Evolutionary conservation across 176 grass and related monocot species (phyloP).

Genomic region (Stipa capillata): DNA sequence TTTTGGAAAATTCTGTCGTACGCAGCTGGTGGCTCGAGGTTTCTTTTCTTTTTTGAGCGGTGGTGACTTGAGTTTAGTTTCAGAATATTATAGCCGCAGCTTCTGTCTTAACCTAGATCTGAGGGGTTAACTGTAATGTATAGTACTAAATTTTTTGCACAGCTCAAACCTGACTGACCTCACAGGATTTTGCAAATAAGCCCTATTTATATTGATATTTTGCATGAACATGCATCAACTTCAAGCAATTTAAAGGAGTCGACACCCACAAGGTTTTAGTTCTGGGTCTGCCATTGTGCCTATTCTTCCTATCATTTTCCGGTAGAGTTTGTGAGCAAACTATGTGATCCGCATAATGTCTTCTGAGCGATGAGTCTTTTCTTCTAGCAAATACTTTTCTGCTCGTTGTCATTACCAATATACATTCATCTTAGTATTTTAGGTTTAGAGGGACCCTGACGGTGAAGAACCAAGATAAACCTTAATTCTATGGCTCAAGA

Average conservation of each 20-base stretch:
- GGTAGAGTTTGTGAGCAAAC: slow-evolving; percentile 8
- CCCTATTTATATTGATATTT: neutral
- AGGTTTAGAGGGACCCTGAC: neutral
- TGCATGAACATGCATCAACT: neutral
- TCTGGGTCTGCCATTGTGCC: neutral
- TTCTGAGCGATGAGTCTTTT: neutral
- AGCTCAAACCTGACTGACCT: neutral
- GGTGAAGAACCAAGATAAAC: neutral
- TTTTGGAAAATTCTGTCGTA: slow-evolving; percentile 10
- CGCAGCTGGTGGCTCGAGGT: neutral
- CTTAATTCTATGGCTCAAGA: neutral
- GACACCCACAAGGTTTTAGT: neutral
- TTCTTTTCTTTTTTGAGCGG: too few relatives aligned
- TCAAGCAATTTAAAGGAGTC: neutral
- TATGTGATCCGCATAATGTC: neutral
- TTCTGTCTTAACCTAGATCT: neutral
- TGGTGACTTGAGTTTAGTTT: neutral
- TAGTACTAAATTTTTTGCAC: neutral
- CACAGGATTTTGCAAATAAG: neutral
- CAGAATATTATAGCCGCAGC: neutral
- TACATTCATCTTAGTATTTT: neutral
- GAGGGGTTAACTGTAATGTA: neutral
- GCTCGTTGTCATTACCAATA: neutral
- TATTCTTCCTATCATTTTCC: neutral
- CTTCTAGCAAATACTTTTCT: neutral